Base-by-base conservation (phyloP, 1,139 yeast species). In the Debaryomyces robertsiae region DNA sequence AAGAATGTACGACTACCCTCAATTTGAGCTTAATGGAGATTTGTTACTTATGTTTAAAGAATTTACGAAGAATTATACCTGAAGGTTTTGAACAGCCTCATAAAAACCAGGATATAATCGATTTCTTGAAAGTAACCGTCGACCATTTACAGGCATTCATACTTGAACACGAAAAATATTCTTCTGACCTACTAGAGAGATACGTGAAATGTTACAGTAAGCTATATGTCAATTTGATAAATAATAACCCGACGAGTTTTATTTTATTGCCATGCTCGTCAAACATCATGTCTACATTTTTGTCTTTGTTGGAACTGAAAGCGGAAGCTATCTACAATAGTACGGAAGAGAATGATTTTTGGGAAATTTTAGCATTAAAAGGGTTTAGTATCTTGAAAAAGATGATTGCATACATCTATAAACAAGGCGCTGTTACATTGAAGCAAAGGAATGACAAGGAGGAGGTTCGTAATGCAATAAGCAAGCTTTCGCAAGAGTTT, bases 71-170 rank as follows among this genome's bases (percentile, higher is more conserved):
- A 48, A 73, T 86, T 19, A 69, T 89, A 4, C 82, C 84, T 2
- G 95, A 87, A 53, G 95, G 95, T 0, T 83, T 76, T 51, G 89
- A 84, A 37, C 73, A 77, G 46, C 84, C 88, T 1, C 82, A 85
- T 47, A 72, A 79, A 39, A 77, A 77, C 45, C 77, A 72, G 19
- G 77, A 75, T 36, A 76, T 87, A 3, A 61, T 65, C 5, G 87
- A 81, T 41, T 84, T 89, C 49, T 70, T 89, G 55, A 68, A 71
- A 19, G 48, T 74, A 1, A 68, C 86, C 0, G 69, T 84, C 3
- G 69, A 69, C 3, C 93, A 89, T 57, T 73, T 89, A 41, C 81
- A 79, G 48, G 60, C 69, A 9, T 66, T 87, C 44, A 61, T 85
- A 3, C 45, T 68, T 14, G 72, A 75, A 44, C 83, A 84, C 55